These are phyloP conservation scores for Cystobasidiopsis lactophilus DNA, from an alignment of 768 basidiomycete species.

Conservation along the genomic window DNA sequence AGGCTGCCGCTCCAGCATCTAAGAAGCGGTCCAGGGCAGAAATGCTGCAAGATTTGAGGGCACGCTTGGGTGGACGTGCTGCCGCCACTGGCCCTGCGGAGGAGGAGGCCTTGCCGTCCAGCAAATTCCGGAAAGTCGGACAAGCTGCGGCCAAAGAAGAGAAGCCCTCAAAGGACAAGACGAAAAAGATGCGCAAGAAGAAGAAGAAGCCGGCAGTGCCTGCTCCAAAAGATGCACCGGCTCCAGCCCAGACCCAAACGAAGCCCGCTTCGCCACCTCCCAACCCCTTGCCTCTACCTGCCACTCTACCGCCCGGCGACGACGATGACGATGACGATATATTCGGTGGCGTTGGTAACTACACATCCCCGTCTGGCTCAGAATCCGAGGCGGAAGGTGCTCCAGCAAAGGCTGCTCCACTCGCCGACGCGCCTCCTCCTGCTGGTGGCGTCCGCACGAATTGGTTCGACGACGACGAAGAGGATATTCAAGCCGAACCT, in stretches of 20 bases:
- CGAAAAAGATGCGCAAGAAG: constrained; percentile 1
- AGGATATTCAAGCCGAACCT: background rate
- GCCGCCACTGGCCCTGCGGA: background rate
- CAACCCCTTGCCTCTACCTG: background rate
- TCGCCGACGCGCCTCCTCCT: background rate
- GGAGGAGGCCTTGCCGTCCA: background rate
- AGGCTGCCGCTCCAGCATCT: background rate
- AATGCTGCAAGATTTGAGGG: background rate
- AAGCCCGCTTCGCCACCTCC: background rate
- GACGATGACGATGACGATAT: background rate
- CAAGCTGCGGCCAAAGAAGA: background rate
- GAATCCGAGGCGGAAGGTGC: background rate
- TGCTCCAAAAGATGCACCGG: background rate
- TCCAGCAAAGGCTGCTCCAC: background rate
- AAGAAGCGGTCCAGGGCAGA: background rate
- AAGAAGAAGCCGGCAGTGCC: background rate
- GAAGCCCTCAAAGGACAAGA: background rate
- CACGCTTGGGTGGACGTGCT: background rate
- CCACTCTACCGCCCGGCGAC: background rate
- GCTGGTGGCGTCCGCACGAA: background rate
- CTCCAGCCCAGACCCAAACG: background rate
- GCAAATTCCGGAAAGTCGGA: constrained; percentile 1
- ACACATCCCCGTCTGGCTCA: background rate
- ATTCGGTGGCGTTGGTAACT: background rate
- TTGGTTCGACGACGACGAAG: constrained; percentile 1